Evolutionary conservation across 2,329 filamentous ascomycete genomes (phyloP), one percentile per base, ranked within the genome.

Genomic region (Lachnellula suecica): DNA sequence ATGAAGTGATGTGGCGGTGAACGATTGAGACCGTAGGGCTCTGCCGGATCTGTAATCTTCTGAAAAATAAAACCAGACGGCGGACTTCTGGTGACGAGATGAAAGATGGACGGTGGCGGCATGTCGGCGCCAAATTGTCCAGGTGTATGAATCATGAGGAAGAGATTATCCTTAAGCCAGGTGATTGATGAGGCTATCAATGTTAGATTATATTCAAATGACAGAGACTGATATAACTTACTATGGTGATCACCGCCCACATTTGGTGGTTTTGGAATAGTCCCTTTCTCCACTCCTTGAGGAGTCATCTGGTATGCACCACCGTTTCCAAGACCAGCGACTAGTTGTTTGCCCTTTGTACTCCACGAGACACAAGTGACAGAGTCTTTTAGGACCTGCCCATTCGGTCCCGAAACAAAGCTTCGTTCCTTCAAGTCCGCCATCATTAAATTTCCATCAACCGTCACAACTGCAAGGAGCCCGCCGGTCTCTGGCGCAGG

Each of bases 301-400:
- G 88, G 89, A 7, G 89, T 91, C 81, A 97, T 87, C 69, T 97
- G 92, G 51, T 82, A 81, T 47, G 88, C 85, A 11, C 84, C 85
- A 52, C 94, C 94, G 70, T 97, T 84, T 6, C 79, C 84, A 61
- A 94, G 76, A 15, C 95, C 94, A 60, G 90, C 92, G 41, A 96
- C 86, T 40, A 99, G 76, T 68, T 97, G 93, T 69, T 96, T 99
- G 43, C 94, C 94, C 67, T 87, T 90, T 55, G 84, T 87, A 69
- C 94, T 99, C 94, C 95, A 99, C 51, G 89, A 87, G 5, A 90
- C 81, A 64, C 88, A 94, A 66, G 86, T 91, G 24, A 96, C 92
- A 44, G 88, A 85, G 24, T 81, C 76, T 64, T 86, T 89, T 58
- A 96, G 75, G 1, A 85, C 74, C 58, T 74, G 79, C 29, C 89